Percentiles rank a stretch among this genome's conserved stretches.
Conservation (phyloP, 1,284 basidiomycete species). For the Moesziomyces parantarcticus region DNA sequence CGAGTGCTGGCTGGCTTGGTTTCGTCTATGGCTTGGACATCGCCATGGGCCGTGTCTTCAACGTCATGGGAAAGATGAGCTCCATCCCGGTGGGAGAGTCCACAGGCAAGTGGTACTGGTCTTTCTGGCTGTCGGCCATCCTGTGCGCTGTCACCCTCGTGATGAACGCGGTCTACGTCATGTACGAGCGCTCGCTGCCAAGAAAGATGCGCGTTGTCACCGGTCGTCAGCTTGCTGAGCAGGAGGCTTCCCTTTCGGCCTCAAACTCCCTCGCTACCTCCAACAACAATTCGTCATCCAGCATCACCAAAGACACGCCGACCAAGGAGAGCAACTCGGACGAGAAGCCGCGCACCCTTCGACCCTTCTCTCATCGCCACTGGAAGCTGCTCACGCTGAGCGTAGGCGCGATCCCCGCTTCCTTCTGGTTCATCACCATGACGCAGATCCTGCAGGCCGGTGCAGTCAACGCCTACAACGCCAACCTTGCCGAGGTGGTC, state of each 20-base stretch:
- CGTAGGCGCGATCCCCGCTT: conserved; percentile 45
- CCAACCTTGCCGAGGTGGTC: conserved; percentile 70
- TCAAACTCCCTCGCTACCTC: not conserved
- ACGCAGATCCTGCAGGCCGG: conserved; percentile 67
- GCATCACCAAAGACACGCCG: conserved; percentile 9
- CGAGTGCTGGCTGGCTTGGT: conserved; percentile 30
- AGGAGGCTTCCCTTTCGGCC: not conserved
- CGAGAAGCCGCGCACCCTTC: not conserved
- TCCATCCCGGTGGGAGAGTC: conserved; percentile 68
- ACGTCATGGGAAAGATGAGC: conserved; percentile 52
- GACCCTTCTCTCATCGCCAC: conserved; percentile 14
- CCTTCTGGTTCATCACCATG: conserved; percentile 63
- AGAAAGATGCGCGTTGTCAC: conserved; percentile 57
- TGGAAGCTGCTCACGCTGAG: conserved; percentile 15
- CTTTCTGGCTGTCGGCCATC: conserved; percentile 68
- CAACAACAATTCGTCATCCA: conserved; percentile 4
- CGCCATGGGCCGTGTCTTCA: conserved; percentile 59
- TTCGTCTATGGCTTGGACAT: conserved; percentile 66
- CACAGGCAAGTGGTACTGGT: conserved; percentile 68
- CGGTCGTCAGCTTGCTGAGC: conserved; percentile 41
- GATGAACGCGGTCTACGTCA: conserved; percentile 65
- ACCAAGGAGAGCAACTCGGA: not conserved
- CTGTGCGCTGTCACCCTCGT: conserved; percentile 57
- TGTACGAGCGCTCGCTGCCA: conserved; percentile 67
- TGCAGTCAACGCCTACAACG: conserved; percentile 67